Evolutionary conservation across 2,329 filamentous ascomycete species (phyloP).

Genomic region (Cytospora chrysosperma): DNA sequence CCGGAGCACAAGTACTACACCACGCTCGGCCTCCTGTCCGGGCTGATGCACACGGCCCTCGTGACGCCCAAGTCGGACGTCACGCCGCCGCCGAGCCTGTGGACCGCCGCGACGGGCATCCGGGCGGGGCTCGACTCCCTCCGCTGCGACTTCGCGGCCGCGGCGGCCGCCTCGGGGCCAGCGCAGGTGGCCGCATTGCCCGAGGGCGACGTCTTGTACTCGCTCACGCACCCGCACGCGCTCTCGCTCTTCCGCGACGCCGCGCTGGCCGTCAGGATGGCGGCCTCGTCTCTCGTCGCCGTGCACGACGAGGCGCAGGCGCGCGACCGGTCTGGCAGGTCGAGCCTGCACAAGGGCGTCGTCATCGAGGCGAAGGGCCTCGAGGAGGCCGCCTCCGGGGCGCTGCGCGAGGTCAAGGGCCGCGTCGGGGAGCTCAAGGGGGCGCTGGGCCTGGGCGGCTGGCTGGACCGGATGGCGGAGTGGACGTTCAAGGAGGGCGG

Average conservation of each 20-base stretch:
- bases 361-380: conserved; percentile 36
- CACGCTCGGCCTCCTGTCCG: conserved; percentile 41
- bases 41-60: conserved; percentile 29
- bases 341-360: conserved; percentile 35
- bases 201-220: conserved; percentile 27
- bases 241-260: conserved; percentile 40
- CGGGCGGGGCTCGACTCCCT: conserved; percentile 5
- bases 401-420: conserved; percentile 32
- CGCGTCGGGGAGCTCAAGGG: conserved; percentile 35
- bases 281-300: conserved; percentile 32
- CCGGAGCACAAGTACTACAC: conserved; percentile 47
- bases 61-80: conserved; percentile 18
- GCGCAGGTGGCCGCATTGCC: conserved; percentile 6
- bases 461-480: conserved; percentile 38
- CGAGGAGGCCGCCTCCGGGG: conserved; percentile 27
- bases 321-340: conserved; percentile 35
- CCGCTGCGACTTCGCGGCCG: conserved; percentile 4
- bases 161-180: no score
- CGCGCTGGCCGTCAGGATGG: conserved; percentile 34
- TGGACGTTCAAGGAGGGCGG: conserved; percentile 34
- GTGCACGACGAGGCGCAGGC: conserved; percentile 35
- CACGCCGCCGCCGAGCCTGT: conserved; percentile 20
- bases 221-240: conserved; percentile 36
- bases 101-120: conserved; percentile 23
- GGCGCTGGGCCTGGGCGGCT: conserved; percentile 34